phyloP scores from a whole-genome alignment of 805 yeast species.

The Suhomyces tanzawaensis region DNA sequence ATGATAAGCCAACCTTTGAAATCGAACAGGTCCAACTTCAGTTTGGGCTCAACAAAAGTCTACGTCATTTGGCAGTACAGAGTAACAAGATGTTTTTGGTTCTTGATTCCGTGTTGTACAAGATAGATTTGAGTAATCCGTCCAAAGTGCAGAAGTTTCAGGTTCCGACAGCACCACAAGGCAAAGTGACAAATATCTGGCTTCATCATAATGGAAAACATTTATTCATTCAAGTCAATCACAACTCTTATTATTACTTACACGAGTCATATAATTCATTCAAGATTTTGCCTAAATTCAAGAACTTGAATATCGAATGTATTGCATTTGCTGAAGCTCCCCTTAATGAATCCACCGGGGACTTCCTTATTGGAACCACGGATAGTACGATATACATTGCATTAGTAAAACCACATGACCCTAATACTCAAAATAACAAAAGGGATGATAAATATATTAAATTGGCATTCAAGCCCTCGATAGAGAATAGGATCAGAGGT shows the following conservation, averaged over 20 bases:
- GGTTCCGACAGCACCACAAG: slow-evolving; percentile 16
- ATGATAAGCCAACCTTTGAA: slow-evolving; percentile 23
- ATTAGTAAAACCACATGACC: slow-evolving; percentile 27
- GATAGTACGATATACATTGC: slow-evolving; percentile 31
- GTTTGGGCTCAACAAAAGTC: slow-evolving; percentile 27
- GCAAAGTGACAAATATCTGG: slow-evolving; percentile 30
- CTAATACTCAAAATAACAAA: slow-evolving; percentile 24
- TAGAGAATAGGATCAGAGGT: slow-evolving; percentile 13
- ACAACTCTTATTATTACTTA: slow-evolving; percentile 27
- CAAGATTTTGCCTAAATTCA: slow-evolving; percentile 32
- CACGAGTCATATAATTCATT: slow-evolving; percentile 30
- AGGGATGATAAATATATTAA: slow-evolving; percentile 37
- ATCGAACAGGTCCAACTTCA: slow-evolving; percentile 41
- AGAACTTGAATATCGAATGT: slow-evolving; percentile 23
- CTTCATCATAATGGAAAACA: slow-evolving; percentile 37
- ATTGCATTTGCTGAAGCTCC: slow-evolving; percentile 22
- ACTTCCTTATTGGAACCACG: slow-evolving; percentile 27
- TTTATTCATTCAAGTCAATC: slow-evolving; percentile 28
- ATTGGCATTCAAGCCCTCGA: slow-evolving; percentile 20
- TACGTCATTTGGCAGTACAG: slow-evolving; percentile 27
- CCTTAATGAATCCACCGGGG: slow-evolving; percentile 22
- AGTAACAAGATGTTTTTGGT: slow-evolving; percentile 36
- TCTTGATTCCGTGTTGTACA: slow-evolving; percentile 18
- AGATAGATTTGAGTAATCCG: slow-evolving; percentile 37
- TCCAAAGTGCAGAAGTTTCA: slow-evolving; percentile 25